Conservation (phyloP, 371 early-diverging fungal species). For the Syncephalastrum sp. region DNA sequence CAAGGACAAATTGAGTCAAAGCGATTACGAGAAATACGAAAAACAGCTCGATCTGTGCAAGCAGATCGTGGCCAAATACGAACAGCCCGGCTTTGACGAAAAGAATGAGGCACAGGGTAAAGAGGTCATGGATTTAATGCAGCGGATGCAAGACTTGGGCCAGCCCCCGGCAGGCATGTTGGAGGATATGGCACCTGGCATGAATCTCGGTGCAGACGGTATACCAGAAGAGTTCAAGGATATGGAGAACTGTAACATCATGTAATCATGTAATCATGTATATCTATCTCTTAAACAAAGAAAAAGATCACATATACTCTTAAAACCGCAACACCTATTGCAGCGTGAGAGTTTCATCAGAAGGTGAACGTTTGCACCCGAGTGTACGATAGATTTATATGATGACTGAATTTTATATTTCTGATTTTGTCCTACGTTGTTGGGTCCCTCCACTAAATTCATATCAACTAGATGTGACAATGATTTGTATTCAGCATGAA, state of each 20-base stretch:
- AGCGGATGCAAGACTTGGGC: slow-evolving; percentile 93
- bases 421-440: too few relatives aligned
- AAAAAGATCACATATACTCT: too few relatives aligned
- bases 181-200: slow-evolving; percentile 86
- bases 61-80: slow-evolving; percentile 79
- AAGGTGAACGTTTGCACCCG: too few relatives aligned
- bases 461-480: too few relatives aligned
- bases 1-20: slow-evolving; percentile 61
- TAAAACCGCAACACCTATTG: too few relatives aligned
- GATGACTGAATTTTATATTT: too few relatives aligned
- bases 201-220: slow-evolving; percentile 76
- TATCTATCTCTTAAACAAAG: too few relatives aligned
- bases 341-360: too few relatives aligned
- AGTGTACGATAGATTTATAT: too few relatives aligned
- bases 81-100: slow-evolving; percentile 60
- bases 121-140: slow-evolving; percentile 83
- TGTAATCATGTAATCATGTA: slow-evolving; percentile 24
- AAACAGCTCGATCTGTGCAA: slow-evolving; percentile 72
- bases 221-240: slow-evolving; percentile 66
- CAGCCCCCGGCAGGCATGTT: slow-evolving; percentile 90
- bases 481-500: too few relatives aligned
- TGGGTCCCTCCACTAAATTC: too few relatives aligned
- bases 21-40: slow-evolving; percentile 71
- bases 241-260: slow-evolving; percentile 51
- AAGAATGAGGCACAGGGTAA: slow-evolving; percentile 67